Base-by-base conservation (phyloP, 768 basidiomycete species). In the Boletus subparvulus region DNA sequence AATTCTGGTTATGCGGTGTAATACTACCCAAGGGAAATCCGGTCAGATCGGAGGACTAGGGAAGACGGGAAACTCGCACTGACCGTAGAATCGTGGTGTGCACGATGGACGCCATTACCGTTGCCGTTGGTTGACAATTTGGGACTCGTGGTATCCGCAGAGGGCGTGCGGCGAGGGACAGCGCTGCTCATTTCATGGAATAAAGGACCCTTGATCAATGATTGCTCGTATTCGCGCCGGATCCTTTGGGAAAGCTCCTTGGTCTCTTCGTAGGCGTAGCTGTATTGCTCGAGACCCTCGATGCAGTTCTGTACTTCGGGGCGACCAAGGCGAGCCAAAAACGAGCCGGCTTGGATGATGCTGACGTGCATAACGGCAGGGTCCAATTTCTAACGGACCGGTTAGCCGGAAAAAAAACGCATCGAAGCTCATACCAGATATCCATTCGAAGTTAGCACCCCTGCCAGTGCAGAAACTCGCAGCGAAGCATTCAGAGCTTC, bases 321-420 rank as follows among this genome's bases (percentile, higher is more conserved):
- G 19, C 91, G 85, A 8, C 88, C 93, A n/a, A 89, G 73, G 26
- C 86, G 82, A 6, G 92, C 94, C 51, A 96, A 82, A 14, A 94
- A 77, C 47, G 80, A 83, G 13, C 94, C 94, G 1, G 93, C 89
- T 58, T 90, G 87, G 59, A 89, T 90, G 68, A 90, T 86, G 61
- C 86, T 85, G 65, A 91, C 89, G 58, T 92, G 89, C 82, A 97
- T 90, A 41, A 94, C 89, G 4, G 94, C 92, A 32, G 91, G 90
- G 70, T 92, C 92, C 54, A 92, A 79, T 68, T 85, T 83, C 85
- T 89, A 62, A 42, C 44, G 39, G 51, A 37, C 26, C 33, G 26
- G 39, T 64, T 52, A 58, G 47, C 51, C 56, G 46, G 30, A 44
- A 41, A 45, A 8, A 32, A 47, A 69, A 28, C 5, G 10, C 9